These are phyloP conservation scores for Creolimax fragrantissima DNA, from an alignment of 78 protist species.

Conservation along the genomic window DNA sequence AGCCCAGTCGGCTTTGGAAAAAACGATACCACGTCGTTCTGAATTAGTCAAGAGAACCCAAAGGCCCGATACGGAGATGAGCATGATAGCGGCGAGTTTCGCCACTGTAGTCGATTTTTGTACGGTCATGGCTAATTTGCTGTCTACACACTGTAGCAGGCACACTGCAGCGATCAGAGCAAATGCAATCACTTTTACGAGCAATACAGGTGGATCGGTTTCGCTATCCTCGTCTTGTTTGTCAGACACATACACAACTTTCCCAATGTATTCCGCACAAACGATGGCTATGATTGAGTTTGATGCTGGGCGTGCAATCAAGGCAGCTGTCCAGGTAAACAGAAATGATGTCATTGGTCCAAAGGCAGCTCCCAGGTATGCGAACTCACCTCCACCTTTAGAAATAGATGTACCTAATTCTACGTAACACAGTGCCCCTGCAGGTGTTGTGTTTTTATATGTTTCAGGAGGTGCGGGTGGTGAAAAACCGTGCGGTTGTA, in stretches of 20 bases:
- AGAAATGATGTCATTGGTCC: background rate
- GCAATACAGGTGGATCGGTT: background rate
- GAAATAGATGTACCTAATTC: conserved; percentile 27
- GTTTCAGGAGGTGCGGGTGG: too few relatives aligned
- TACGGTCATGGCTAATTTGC: background rate
- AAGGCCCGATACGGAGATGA: background rate
- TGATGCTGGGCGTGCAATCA: background rate
- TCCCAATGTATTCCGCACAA: too few relatives aligned
- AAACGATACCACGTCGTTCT: background rate
- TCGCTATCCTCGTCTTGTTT: background rate
- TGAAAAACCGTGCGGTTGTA: too few relatives aligned
- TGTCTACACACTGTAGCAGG: background rate
- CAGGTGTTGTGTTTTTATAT: too few relatives aligned
- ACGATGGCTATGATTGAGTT: background rate
- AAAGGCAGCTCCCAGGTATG: background rate
- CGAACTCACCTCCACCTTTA: conserved; percentile 22
- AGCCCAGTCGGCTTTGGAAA: background rate
- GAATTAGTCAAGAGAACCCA: background rate
- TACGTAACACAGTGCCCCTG: conserved; percentile 23
- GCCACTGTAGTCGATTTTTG: background rate
- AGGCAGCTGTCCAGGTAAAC: background rate
- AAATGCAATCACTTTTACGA: background rate
- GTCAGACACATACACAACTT: background rate
- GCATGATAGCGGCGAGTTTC: background rate
- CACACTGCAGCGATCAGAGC: background rate